Evolutionary conservation across 257 asterid species (phyloP), one percentile per base, ranked within the genome.

Genomic region (Solanum peruvianum): DNA sequence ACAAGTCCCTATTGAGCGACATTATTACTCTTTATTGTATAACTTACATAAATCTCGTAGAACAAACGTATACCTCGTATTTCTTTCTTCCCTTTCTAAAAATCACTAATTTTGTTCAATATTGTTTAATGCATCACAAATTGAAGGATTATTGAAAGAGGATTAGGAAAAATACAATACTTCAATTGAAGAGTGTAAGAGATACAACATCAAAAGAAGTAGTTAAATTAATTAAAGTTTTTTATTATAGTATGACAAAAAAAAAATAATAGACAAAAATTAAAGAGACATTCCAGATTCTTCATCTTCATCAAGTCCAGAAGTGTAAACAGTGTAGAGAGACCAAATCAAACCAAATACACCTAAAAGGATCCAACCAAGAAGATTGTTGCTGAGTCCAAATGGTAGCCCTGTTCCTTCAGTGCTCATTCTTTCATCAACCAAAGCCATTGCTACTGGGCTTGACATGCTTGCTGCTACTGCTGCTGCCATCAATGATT

Each of bases 401-500:
- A 97, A 96, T 7, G 98, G 99, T 33, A 97, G 97, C 27, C 99
- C 99, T 0, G 98, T 95, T 88, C 99, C 99, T 83, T 97, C 99
- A 1, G 99, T 97, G 98, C 95, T 93, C 99, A 97, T 66, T 90
- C 99, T 94, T 60, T 96, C 98, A 66, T 97, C 99, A 91, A 97
- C 99, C 82, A 97, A 89, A 10, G 98, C 99, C 96, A 96, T 87
- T 62, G 99, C 98, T 20, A 87, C 91, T 3, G 98, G 98, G 93
- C 94, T 90, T 25, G 96, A 91, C 92, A 91, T 76, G 64, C 92
- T 92, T 49, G 96, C 95, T 37, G 95, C 97, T 20, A 89, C 89
- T 9, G 94, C 93, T n/a, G 97, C 99, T 13, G 91, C 91, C 85
- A 93, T 78, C 87, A 93, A 12, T 2, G 99, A 91, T 20, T 93